phyloP scores from a whole-genome alignment of 768 basidiomycete species.

The Kwoniella dendrophila region DNA sequence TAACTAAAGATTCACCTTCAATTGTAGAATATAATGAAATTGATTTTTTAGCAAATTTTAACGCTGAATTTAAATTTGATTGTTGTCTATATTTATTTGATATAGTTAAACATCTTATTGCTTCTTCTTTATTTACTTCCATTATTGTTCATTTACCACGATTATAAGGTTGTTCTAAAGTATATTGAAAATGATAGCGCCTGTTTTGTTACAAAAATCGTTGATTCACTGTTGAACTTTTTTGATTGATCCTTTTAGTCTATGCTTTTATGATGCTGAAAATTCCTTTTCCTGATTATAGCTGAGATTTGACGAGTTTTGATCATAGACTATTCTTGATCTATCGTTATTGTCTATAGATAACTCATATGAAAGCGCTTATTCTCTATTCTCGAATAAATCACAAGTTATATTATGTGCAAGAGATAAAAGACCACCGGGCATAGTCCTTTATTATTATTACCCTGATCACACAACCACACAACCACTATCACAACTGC shows the following conservation, averaged over 20 bases:
- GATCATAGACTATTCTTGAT: too few species aligned
- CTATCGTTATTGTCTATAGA: too few species aligned
- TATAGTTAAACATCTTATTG: conserved; percentile 75
- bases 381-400: background rate
- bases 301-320: too few species aligned
- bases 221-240: too few species aligned
- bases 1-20: conserved; percentile 70
- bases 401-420: too few species aligned
- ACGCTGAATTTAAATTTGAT: conserved; percentile 73
- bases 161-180: background rate
- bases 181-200: background rate
- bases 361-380: too few species aligned
- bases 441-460: background rate
- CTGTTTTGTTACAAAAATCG: too few species aligned
- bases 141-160: conserved; percentile 17
- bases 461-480: conserved; percentile 9
- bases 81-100: conserved; percentile 73
- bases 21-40: conserved; percentile 77
- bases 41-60: conserved; percentile 87
- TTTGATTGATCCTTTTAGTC: too few species aligned
- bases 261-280: too few species aligned
- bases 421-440: conserved; percentile 5
- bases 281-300: too few species aligned
- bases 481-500: background rate
- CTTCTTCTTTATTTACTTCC: conserved; percentile 79